Conservation (phyloP, 768 basidiomycete species). For the Trametes cinnabarina region DNA sequence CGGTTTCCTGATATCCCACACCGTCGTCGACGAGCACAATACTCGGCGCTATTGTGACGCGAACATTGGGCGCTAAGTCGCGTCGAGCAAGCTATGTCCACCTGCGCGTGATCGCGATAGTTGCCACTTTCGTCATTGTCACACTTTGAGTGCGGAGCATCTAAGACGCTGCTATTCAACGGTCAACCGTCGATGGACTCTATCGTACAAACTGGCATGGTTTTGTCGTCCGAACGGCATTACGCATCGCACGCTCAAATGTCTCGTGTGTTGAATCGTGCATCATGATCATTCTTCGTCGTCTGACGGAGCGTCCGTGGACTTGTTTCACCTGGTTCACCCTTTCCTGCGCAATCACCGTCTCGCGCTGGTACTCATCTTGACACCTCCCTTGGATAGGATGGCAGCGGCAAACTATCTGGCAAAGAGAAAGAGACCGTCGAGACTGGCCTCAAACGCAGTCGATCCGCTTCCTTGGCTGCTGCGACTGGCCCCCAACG, state of each 20-base stretch:
- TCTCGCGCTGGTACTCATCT: constrained; percentile 20
- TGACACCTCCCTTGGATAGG: constrained; percentile 32
- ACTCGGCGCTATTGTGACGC: constrained; percentile 2
- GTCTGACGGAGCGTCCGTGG: not conserved
- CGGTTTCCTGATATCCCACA: no score
- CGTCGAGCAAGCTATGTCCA: not conserved
- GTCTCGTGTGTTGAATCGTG: not conserved
- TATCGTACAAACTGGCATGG: no score
- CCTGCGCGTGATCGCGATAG: constrained; percentile 17
- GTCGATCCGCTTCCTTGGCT: constrained; percentile 65
- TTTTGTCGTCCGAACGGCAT: no score
- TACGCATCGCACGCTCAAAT: not conserved
- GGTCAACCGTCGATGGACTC: no score
- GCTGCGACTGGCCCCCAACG: constrained; percentile 64
- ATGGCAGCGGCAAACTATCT: constrained; percentile 45
- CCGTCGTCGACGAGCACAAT: not conserved
- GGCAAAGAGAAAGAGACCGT: constrained; percentile 60
- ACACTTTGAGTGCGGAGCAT: not conserved
- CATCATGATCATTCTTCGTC: not conserved
- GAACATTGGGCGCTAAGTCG: constrained; percentile 13
- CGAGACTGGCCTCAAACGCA: constrained; percentile 55
- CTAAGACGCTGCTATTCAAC: not conserved
- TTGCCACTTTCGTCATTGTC: constrained; percentile 13
- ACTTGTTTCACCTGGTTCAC: not conserved
- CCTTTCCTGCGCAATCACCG: not conserved